Evolutionary conservation across 2,329 filamentous ascomycete genomes (phyloP).

Genomic region (Capronia americana): DNA sequence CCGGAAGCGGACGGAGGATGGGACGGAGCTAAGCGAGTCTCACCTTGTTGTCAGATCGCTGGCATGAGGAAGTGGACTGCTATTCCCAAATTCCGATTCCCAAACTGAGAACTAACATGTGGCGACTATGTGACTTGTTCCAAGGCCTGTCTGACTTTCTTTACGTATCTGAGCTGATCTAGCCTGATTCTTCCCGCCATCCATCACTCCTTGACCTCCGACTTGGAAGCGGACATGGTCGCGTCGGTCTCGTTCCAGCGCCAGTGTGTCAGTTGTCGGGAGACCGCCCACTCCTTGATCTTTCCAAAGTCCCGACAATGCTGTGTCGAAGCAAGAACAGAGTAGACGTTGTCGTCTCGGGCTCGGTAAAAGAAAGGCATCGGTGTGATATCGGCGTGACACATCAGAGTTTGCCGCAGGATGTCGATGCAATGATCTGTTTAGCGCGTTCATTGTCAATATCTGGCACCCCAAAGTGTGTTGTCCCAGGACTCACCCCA

Average conservation of each 20-base stretch:
- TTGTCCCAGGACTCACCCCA: not conserved
- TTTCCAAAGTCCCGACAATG: not conserved
- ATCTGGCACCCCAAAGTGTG: no score
- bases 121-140: no score
- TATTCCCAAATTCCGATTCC: no score
- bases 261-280: slow-evolving; percentile 1
- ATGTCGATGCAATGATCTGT: slow-evolving; percentile 1
- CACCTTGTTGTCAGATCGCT: no score
- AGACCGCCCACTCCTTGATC: slow-evolving; percentile 4
- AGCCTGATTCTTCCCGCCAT: no score
- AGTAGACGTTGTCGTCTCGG: not conserved
- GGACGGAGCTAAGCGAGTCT: no score
- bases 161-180: no score
- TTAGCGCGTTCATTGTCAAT: not conserved
- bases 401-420: not conserved
- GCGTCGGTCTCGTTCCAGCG: slow-evolving; percentile 2
- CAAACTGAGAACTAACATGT: no score
- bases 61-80: no score
- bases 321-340: not conserved
- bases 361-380: not conserved
- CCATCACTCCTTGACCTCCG: not conserved
- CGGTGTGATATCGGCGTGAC: slow-evolving; percentile 2
- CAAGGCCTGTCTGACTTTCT: no score
- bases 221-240: not conserved
- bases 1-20: no score